Conservation (phyloP, 2,329 filamentous ascomycete genomes). For the Monosporascus sp. region DNA sequence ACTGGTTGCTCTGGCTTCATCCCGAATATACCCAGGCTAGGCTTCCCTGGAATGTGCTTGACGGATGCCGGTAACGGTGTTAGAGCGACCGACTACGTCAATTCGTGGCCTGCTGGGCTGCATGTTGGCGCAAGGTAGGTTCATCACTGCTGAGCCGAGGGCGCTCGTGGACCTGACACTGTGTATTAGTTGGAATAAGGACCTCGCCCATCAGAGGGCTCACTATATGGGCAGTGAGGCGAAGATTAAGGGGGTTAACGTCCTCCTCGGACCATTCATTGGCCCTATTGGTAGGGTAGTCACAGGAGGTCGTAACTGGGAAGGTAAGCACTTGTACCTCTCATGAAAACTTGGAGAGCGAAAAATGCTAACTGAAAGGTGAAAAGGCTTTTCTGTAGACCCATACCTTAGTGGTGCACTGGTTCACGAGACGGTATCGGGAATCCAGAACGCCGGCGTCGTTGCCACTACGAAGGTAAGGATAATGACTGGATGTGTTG, state of each 20-base stretch:
- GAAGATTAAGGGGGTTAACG: constrained; percentile 60
- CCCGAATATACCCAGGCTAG: constrained; percentile 8
- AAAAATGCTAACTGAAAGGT: background rate
- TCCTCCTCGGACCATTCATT: constrained; percentile 62
- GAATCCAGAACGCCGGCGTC: constrained; percentile 29
- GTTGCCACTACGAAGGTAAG: constrained; percentile 14
- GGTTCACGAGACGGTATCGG: constrained; percentile 46
- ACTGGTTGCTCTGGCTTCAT: constrained; percentile 13
- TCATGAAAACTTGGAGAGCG: background rate
- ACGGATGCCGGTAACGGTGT: constrained; percentile 11
- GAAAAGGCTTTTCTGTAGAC: constrained; percentile 11
- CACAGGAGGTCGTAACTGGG: constrained; percentile 49
- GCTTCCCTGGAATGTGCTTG: constrained; percentile 12
- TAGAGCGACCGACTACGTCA: constrained; percentile 11
- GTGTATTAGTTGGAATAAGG: constrained; percentile 59
- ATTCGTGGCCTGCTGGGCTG: constrained; percentile 8
- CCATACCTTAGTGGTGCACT: constrained; percentile 37
- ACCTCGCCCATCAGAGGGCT: constrained; percentile 56
- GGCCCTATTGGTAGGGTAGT: constrained; percentile 48
- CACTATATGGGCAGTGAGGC: constrained; percentile 62
- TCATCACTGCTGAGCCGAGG: background rate
- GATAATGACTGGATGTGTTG: background rate
- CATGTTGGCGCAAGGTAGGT: constrained; percentile 12
- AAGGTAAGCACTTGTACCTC: constrained; percentile 18
- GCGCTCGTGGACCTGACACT: background rate